Percentiles rank a stretch among this genome's conserved stretches.
phyloP scores from a whole-genome alignment of 2,329 filamentous ascomycete species.

The Cladophialophora psammophila region DNA sequence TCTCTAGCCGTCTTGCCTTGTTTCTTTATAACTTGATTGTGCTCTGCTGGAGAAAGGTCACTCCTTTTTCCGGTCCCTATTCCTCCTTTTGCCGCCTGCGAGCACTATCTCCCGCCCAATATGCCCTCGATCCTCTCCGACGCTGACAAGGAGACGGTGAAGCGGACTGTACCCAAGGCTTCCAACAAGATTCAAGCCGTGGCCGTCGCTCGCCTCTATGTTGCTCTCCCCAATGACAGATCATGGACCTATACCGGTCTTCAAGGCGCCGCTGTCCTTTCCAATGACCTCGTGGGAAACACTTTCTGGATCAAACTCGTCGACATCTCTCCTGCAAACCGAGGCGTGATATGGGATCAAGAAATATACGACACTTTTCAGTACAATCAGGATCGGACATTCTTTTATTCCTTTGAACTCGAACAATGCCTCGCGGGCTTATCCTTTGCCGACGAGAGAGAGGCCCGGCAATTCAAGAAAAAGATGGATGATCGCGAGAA shows the following conservation, averaged over 20 bases:
- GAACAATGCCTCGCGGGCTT: slow-evolving; percentile 89
- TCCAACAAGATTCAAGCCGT: slow-evolving; percentile 98
- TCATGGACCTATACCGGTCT: slow-evolving; percentile 95
- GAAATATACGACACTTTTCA: slow-evolving; percentile 94
- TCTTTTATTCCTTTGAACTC: slow-evolving; percentile 97
- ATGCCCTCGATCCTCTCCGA: slow-evolving; percentile 78
- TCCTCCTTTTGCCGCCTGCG: not conserved
- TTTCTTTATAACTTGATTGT: not conserved
- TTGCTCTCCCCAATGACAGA: slow-evolving; percentile 83
- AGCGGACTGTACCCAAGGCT: slow-evolving; percentile 89
- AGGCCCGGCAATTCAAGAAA: slow-evolving; percentile 95
- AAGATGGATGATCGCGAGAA: slow-evolving; percentile 97
- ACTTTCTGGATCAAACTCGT: slow-evolving; percentile 98
- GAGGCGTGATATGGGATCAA: slow-evolving; percentile 94
- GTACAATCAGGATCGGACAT: slow-evolving; percentile 96
- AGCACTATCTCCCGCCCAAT: slow-evolving; percentile 33
- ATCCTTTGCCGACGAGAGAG: slow-evolving; percentile 95
- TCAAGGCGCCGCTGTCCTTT: slow-evolving; percentile 88
- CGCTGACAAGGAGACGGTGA: slow-evolving; percentile 95
- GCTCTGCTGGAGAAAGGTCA: not conserved
- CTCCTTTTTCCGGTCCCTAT: not conserved
- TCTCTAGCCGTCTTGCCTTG: slow-evolving; percentile 2
- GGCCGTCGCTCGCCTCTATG: slow-evolving; percentile 89
- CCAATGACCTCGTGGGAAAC: slow-evolving; percentile 92
- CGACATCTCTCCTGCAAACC: slow-evolving; percentile 82